Base-by-base conservation (phyloP, 768 basidiomycete genomes). In the Tubosaeta sp. region DNA sequence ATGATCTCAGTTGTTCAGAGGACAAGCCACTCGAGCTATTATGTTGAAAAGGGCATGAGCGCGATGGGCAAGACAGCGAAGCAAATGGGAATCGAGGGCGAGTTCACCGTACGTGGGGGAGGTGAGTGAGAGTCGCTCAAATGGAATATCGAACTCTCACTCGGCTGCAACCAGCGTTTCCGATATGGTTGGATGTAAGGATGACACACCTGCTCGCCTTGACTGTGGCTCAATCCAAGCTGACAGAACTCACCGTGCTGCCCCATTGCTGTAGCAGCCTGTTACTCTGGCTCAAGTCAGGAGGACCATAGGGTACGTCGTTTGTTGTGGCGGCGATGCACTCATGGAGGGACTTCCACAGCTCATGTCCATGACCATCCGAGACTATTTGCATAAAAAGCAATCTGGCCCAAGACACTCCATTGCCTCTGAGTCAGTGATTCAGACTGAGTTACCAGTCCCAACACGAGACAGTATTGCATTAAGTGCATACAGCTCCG, bases 11-110 rank as follows among this genome's bases (percentile, higher is more conserved):
- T 90, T 25, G 88, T 90, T 43, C 80, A 77, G 59, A 76, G 88
- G 54, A 91, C 88, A 16, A 88, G 90, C 2, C 90, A 91, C 65
- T 88, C 88, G 8, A 89, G 85, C 58, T 91, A 76, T 67, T 92
- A 92, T 66, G 86, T 92, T 9, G 89, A 91, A 64, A 91, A 90
- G 64, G 86, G 88, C 6, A 89, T 89, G 82, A 81, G 79, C 44
- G 89, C 89, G 4, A 85, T 87, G 84, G 85, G 86, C 16, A 89
- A 86, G 70, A 84, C 83, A 6, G 77, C 85, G 35, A 81, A 81
- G 58, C 84, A 89, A 59, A 75, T 86, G 72, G 88, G 85, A 5
- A 74, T 86, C 33, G 81, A 85, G 50, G 77, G 75, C 14, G 85
- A 89, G 50, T 74, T 78, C 57, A 72, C 79, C 29, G 76, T 89